A percentile compares a stretch with the other conserved stretches of the same genome.
phyloP scores from a whole-genome alignment of 1,284 basidiomycete species.

The Phellopilus nigrolimitatus region DNA sequence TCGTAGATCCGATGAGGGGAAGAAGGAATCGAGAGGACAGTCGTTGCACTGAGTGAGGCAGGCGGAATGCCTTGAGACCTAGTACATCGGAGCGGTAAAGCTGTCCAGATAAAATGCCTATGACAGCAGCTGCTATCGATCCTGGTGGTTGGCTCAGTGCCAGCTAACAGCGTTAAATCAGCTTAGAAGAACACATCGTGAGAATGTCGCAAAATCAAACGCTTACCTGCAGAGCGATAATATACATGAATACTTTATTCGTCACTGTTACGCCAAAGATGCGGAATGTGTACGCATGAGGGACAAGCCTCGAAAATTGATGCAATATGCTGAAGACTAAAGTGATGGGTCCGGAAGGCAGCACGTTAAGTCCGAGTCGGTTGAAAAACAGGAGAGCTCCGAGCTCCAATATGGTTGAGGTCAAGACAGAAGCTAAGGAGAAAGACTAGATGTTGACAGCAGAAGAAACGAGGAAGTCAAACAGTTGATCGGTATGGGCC shows the following conservation, averaged over 20 bases:
- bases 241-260: constrained; percentile 71
- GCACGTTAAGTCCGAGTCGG: constrained; percentile 59
- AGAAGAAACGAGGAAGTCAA: constrained; percentile 13
- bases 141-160: constrained; percentile 62
- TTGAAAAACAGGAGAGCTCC: constrained; percentile 57
- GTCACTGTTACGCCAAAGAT: constrained; percentile 71
- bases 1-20: constrained; percentile 60
- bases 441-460: constrained; percentile 56
- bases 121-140: constrained; percentile 51
- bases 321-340: constrained; percentile 73
- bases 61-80: constrained; percentile 68
- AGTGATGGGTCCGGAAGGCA: constrained; percentile 73
- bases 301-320: constrained; percentile 75
- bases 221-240: constrained; percentile 62
- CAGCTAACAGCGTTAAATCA: constrained; percentile 42
- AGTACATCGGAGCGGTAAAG: constrained; percentile 78
- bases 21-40: constrained; percentile 50
- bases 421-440: constrained; percentile 53
- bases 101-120: constrained; percentile 68
- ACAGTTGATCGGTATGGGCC: background rate
- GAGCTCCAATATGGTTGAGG: constrained; percentile 68
- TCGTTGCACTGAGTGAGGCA: constrained; percentile 52
- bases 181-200: background rate
- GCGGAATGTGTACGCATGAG: constrained; percentile 68
- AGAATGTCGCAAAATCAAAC: constrained; percentile 15